Conservation (phyloP, 441 rosid genomes). For the Populus hybrid region DNA sequence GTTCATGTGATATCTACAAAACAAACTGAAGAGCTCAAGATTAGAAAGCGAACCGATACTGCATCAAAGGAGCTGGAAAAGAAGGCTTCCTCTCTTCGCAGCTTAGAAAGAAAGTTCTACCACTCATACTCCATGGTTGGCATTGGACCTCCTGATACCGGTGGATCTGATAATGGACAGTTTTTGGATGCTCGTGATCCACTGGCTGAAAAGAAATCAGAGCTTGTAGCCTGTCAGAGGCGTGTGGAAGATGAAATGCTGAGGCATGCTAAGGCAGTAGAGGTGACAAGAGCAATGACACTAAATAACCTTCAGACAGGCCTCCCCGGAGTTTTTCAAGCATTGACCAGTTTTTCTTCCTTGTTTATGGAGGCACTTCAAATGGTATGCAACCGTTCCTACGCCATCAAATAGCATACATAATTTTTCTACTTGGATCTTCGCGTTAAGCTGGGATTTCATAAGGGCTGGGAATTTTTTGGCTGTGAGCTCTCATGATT, state of each 20-base stretch:
- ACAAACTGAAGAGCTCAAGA: conserved; percentile 78
- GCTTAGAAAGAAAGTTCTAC: conserved; percentile 85
- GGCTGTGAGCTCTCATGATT: conserved; percentile 30
- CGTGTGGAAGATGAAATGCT: conserved; percentile 89
- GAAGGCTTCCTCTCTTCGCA: conserved; percentile 82
- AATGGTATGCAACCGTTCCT: conserved; percentile 66
- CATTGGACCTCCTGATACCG: conserved; percentile 66
- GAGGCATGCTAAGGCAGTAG: conserved; percentile 79
- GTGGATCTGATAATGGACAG: conserved; percentile 61
- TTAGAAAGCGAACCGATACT: conserved; percentile 64
- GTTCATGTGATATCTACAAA: conserved; percentile 71
- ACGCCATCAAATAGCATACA: conserved; percentile 58
- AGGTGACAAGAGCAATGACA: conserved; percentile 88
- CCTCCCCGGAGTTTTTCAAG: conserved; percentile 92
- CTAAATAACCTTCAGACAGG: conserved; percentile 89
- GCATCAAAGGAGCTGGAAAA: conserved; percentile 87
- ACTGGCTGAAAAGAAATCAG: conserved; percentile 71
- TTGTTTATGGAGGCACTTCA: conserved; percentile 66
- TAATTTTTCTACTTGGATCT: conserved; percentile 22
- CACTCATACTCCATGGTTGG: conserved; percentile 90
- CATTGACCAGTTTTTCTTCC: conserved; percentile 78
- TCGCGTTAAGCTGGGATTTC: conserved; percentile 23
- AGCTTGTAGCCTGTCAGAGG: conserved; percentile 80
- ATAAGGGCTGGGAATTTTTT: conserved; percentile 36
- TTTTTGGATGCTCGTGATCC: conserved; percentile 86